Evolutionary conservation across 805 yeast species (phyloP), one percentile per base, ranked within the genome.

Genomic region (Candida qinlingensis): DNA sequence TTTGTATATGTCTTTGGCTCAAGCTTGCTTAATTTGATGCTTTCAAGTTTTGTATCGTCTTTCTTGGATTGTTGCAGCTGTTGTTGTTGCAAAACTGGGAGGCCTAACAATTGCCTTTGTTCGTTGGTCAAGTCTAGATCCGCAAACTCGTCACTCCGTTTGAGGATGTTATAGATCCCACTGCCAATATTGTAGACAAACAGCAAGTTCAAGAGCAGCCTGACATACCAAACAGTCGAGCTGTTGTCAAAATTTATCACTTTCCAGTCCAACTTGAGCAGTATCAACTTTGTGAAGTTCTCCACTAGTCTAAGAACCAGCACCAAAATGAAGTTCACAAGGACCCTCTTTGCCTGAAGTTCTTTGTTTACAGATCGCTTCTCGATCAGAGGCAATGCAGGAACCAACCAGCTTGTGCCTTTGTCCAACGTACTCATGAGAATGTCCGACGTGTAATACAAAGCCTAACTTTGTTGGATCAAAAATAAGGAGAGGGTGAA

Each of bases 301-400:
- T 41, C 54, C 7, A 59, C 36, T 9, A 71, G 54, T 36, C 62
- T 66, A 45, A 66, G 57, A 6, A 64, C 44, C 30, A 68, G 57
- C 28, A 71, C 50, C 1, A 62, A 52, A 8, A 69, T 48, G 30
- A 65, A 41, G 51, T 72, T 73, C 3, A 61, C 54, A 5, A 72
- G 53, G 7, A 70, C 59, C 28, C 60, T 62, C 47, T 61, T 64
- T 4, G 70, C 55, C 45, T 69, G 71, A 7, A 64, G 57, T 54
- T 74, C 77, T 52, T 71, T 74, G 49, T 72, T 73, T 7, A 71
- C 65, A 12, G 71, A 61, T 45, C 74, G 58, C 9, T 58, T 51
- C 29, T 68, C 64, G 29, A 70, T 55, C 41, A 59, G 58, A 6
- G 50, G 41, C 27, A 67, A 44, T 6, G 50, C 51, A 10, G 56